A percentile compares a stretch with the other conserved stretches of the same genome.
Conservation (phyloP, 2,329 filamentous ascomycete genomes). For the Aureobasidium melanogenum region DNA sequence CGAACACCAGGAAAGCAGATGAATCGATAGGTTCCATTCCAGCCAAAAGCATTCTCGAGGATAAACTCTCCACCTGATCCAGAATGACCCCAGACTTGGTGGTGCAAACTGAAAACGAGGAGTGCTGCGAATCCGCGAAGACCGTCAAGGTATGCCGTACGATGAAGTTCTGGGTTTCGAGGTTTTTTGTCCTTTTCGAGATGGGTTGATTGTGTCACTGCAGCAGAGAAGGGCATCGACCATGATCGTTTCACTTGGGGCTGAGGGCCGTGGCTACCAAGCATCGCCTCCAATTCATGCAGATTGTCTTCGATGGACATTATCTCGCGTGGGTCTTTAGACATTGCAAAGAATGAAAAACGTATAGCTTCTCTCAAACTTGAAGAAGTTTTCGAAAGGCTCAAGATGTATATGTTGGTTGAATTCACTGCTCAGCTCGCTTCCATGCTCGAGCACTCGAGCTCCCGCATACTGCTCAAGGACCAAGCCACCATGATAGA, state of each 20-base stretch:
- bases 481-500: too few relatives aligned
- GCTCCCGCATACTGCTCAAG: too few relatives aligned
- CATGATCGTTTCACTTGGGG: not conserved
- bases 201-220: not conserved
- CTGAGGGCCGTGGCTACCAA: not conserved
- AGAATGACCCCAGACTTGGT: constrained; percentile 48
- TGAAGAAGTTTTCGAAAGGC: not conserved
- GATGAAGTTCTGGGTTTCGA: constrained; percentile 24
- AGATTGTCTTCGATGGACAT: not conserved
- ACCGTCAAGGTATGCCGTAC: constrained; percentile 55
- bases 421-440: too few relatives aligned
- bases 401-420: too few relatives aligned
- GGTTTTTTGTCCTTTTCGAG: not conserved
- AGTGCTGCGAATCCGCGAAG: constrained; percentile 58
- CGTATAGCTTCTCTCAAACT: not conserved
- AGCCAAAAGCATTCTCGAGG: constrained; percentile 48
- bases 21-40: constrained; percentile 41
- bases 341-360: not conserved
- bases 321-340: not conserved
- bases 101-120: constrained; percentile 56
- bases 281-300: constrained; percentile 3
- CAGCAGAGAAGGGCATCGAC: not conserved
- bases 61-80: constrained; percentile 27
- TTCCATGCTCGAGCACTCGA: too few relatives aligned
- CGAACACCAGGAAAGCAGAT: constrained; percentile 49